Base-by-base conservation (phyloP, 768 basidiomycete species). In the Floccularia luteovirens region DNA sequence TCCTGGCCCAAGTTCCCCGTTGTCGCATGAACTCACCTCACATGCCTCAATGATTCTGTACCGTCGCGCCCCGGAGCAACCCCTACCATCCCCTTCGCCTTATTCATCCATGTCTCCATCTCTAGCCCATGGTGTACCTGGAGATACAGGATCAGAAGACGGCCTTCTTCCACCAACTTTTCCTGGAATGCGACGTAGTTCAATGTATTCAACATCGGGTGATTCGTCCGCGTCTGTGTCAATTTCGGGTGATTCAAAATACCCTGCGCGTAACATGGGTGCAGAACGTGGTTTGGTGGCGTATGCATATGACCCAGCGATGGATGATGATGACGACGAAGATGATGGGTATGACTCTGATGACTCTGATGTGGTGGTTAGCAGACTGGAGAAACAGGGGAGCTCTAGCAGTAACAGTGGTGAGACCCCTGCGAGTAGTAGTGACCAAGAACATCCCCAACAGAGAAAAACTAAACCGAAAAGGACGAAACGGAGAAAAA, bases 321-420 rank as follows among this genome's bases (percentile, higher is more conserved):
- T 48, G 24, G 63, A 60, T 42, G 47, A 63, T 3, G 66, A 72
- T 32, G 53, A 53, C 16, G 56, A 62, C 40, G 51, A 55, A 10
- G 74, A 76, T 42, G 74, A 74, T 22, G 82, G 83, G 43, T 85
- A 86, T 47, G 53, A 64, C 23, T 58, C 84, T 28, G 79, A 86
- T 51, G 72, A 76, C 38, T 70, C 63, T 3, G 64, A 67, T 21
- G 56, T 53, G 14, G 39, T 52, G 24, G 41, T 47, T 12, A 13
- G 41, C 8, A 52, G 45, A 48, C 49, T 49, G 24, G 45, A 47
- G 31, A 48, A 41, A 5, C 38, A 16, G 13, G 7, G 2, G 3
- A 5, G 34, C 16, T 28, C 27, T 14, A 28, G 27, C 27, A n/a
- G n/a, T n/a, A n/a, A n/a, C n/a, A n/a, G n/a, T n/a, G n/a, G n/a